Base-by-base conservation (phyloP, 1,284 basidiomycete species). In the Malassezia vespertilionis region DNA sequence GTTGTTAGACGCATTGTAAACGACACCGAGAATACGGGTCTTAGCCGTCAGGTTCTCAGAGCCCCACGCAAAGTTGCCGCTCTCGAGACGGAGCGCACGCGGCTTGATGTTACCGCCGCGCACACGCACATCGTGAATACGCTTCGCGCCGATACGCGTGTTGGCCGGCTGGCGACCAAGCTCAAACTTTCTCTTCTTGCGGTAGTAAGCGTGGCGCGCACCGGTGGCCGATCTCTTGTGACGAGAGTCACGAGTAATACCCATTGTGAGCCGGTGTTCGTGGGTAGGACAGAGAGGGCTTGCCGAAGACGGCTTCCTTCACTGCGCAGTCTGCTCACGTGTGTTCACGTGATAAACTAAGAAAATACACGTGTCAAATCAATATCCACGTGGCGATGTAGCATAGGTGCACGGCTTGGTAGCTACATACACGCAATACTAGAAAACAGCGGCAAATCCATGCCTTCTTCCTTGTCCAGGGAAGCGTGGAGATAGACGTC, bases 1-100 rank as follows among this genome's bases (percentile, higher is more conserved):
- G 65, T 69, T 69, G 62, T 69, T 69, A 43, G 67, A 69, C 46
- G 67, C 67, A 56, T 69, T 69, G 65, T 65, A 69, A 35, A 69
- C 67, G 50, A 69, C 67, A 56, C 65, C 65, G 10, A 69, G 60
- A 24, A 69, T 60, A 62, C 67, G 67, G 32, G 65, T 61, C 67
- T 69, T 69, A 57, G 61, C 59, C 10, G 67, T 69, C 46, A 69
- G 65, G 65, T 66, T 60, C 57, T 69, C 67, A 22, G 67, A 69
- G 30, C 67, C 67, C 66, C 67, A 69, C 30, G 67, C 65, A 32
- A 68, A 69, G 67, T 69, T 69, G 57, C 67, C 66, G 34, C 62
- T 61, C 33, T 69, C 67, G 45, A 69, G 63, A 54, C 67, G 62
- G 36, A 69, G 62, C 30, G 67, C 67, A 53, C 67, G 63, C 52